Conservation (phyloP, 768 basidiomycete genomes). For the Termitomyces heimii region DNA sequence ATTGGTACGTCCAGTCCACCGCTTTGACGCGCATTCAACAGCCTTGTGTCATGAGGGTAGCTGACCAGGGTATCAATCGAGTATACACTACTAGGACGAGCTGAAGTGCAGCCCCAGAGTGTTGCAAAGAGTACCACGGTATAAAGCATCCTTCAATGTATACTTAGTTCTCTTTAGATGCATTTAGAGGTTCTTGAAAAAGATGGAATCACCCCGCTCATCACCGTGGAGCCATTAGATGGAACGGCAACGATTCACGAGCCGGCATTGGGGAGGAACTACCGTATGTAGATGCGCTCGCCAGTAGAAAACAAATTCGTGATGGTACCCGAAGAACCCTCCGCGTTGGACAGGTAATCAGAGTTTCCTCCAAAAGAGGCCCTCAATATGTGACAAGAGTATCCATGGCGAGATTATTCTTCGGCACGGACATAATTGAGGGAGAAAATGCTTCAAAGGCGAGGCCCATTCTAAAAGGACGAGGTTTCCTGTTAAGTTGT, state of each 20-base stretch:
- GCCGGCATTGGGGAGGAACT: too few species aligned
- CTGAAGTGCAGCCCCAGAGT: background rate
- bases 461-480: background rate
- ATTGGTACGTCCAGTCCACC: conserved; percentile 18
- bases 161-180: background rate
- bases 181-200: background rate
- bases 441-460: background rate
- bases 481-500: background rate
- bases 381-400: background rate
- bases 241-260: too few species aligned
- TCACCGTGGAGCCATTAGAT: background rate
- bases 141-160: background rate
- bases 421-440: background rate
- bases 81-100: background rate
- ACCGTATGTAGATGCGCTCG: background rate
- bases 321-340: background rate
- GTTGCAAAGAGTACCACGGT: background rate
- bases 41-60: background rate
- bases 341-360: too few species aligned
- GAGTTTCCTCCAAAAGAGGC: too few species aligned
- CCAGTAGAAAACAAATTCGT: background rate
- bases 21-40: conserved; percentile 16
- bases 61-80: background rate
- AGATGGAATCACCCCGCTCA: background rate
- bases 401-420: background rate